Conservation (phyloP, 805 yeast species). For the Candida tallmaniae region DNA sequence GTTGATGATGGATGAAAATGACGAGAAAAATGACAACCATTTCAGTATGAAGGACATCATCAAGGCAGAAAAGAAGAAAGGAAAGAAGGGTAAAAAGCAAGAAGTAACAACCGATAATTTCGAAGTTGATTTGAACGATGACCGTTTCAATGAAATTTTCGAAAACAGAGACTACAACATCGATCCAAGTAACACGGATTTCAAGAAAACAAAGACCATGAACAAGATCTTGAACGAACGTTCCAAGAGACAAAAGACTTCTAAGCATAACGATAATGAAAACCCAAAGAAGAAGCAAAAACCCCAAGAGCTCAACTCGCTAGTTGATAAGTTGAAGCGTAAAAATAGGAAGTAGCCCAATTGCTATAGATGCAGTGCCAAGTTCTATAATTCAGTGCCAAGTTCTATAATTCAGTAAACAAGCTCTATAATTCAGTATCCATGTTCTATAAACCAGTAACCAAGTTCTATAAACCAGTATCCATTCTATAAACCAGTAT, state of each 20-base stretch:
- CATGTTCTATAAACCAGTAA: too few relatives aligned
- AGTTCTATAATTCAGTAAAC: too few relatives aligned
- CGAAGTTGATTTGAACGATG: constrained; percentile 71
- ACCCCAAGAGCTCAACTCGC: constrained; percentile 14
- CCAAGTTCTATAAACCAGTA: too few relatives aligned
- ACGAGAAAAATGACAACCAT: constrained; percentile 48
- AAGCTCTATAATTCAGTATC: too few relatives aligned
- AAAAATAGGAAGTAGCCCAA: too few relatives aligned
- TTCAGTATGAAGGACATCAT: constrained; percentile 75
- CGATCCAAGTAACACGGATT: constrained; percentile 90
- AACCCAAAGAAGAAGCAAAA: constrained; percentile 2
- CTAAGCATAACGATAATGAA: constrained; percentile 1
- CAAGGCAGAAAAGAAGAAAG: constrained; percentile 63
- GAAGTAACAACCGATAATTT: constrained; percentile 50
- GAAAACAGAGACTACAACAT: constrained; percentile 89
- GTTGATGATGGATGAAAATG: constrained; percentile 57
- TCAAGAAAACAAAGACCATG: constrained; percentile 84
- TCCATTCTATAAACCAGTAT: too few relatives aligned
- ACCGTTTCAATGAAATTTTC: constrained; percentile 84
- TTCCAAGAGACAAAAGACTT: constrained; percentile 30
- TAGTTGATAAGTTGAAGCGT: constrained; percentile 50
- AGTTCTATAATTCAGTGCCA: too few relatives aligned
- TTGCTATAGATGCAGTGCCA: too few relatives aligned
- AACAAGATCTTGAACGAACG: constrained; percentile 75
- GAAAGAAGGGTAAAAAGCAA: constrained; percentile 39